These are phyloP conservation scores for Pleurotus cornucopiae DNA, from an alignment of 768 basidiomycete genomes.

Conservation along the genomic window DNA sequence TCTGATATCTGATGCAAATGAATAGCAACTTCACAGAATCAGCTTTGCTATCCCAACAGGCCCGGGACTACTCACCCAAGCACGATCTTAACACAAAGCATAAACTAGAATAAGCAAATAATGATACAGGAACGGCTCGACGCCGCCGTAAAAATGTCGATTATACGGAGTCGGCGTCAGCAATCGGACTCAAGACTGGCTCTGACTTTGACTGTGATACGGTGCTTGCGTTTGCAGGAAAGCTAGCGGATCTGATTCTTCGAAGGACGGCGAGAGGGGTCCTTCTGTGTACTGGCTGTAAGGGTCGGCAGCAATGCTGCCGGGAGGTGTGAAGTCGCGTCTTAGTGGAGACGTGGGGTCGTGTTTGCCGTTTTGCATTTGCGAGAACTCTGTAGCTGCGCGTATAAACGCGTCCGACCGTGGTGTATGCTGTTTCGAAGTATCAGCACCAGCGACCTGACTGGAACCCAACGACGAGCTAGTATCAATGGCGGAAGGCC, in stretches of 20 bases:
- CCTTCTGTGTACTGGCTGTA: neutral
- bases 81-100: neutral
- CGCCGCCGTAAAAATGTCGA: too few relatives aligned
- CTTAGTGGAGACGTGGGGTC: neutral
- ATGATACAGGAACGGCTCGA: neutral
- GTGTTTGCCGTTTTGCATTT: neutral
- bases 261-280: neutral
- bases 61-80: neutral
- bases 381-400: neutral
- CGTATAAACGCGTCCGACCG: neutral
- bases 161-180: neutral
- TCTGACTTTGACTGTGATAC: slow-evolving; percentile 4
- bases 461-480: neutral
- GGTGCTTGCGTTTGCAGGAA: slow-evolving; percentile 2
- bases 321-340: neutral
- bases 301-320: neutral
- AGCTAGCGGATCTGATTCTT: slow-evolving; percentile 2
- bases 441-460: neutral
- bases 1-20: too few relatives aligned
- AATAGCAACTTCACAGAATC: neutral
- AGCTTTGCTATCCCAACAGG: neutral
- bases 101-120: neutral
- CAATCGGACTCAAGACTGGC: neutral
- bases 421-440: neutral
- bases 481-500: neutral